Base-by-base conservation (phyloP, 345 rosid genomes). In the Gynandropsis gynandra region DNA sequence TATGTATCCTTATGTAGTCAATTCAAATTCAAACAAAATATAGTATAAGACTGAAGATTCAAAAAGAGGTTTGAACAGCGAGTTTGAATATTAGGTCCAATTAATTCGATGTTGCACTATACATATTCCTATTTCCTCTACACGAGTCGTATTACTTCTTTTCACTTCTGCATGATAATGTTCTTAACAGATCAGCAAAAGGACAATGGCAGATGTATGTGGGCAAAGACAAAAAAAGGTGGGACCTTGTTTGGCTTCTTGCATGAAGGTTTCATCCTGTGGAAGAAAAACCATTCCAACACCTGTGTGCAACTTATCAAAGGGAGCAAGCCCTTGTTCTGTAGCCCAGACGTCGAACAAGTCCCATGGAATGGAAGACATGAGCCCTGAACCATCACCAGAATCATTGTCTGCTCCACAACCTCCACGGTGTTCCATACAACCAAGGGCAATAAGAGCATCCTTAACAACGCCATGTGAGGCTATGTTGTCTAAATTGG, bases 341-440 rank as follows among this genome's bases (percentile, higher is more conserved):
- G 67, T 58, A 42, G 89, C 93, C 98, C 98, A 92, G 16, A 72
- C 62, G 50, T 85, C 62, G 62, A 92, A 80, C 42, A 77, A 73
- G 61, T 83, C 86, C 98, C 98, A 92, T 9, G 98, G 98, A 59
- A 92, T 85, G 48, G 90, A 87, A 68, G 98, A 80, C 98, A 87
- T 92, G 65, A 92, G 49, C 58, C 98, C 98, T 1, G 98, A 68
- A 39, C 98, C 98, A 68, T 92, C 98, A 62, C 98, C 96, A 45
- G 96, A 92, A 74, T 85, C 93, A 71, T 87, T 87, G 64, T 92
- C 98, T 47, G 98, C 86, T 58, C 98, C 98, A 74, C 98, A 92
- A 16, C 98, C 96, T 18, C 98, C 98, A 58, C 98, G 95, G 65
- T 92, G 98, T 65, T 92, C 95, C 98, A 92, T 92, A 72, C 98